Conservation (phyloP, 192 early-diverging fungal species). For the Coemansia asiatica region DNA sequence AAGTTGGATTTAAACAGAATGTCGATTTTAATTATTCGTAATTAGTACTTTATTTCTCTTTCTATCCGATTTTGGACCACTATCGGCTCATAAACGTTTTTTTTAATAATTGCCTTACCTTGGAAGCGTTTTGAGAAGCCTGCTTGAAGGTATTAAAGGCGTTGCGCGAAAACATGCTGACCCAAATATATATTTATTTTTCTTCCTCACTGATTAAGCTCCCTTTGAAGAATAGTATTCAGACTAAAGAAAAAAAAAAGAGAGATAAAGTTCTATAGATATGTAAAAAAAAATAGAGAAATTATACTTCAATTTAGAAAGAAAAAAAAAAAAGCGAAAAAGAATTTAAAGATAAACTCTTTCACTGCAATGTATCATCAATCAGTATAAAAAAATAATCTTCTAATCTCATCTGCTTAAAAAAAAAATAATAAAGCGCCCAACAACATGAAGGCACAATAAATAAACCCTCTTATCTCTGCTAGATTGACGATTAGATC, state of each 20-base stretch:
- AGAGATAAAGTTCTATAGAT: neutral
- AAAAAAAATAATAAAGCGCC: no score
- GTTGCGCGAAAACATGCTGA: slow-evolving; percentile 46
- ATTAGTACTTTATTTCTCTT: neutral
- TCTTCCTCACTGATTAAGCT: neutral
- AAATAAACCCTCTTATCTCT: slow-evolving; percentile 9
- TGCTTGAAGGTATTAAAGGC: slow-evolving; percentile 37
- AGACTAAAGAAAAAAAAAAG: neutral
- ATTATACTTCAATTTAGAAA: slow-evolving; percentile 2
- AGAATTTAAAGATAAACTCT: no score
- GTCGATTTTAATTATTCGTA: neutral
- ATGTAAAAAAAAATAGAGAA: slow-evolving; percentile 2
- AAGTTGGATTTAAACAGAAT: neutral
- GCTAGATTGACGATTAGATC: slow-evolving; percentile 9
- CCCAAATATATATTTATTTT: neutral
- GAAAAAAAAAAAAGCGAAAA: slow-evolving; percentile 9
- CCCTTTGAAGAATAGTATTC: neutral
- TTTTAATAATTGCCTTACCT: slow-evolving; percentile 18
- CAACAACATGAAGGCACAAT: slow-evolving; percentile 3
- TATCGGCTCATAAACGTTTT: no score
- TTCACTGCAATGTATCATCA: no score
- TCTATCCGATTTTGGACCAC: neutral
- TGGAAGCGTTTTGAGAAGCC: slow-evolving; percentile 32
- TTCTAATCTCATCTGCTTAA: no score
- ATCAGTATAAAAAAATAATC: no score